phyloP scores from a whole-genome alignment of 73 alveolate genomes.

The Stentor roeselii region DNA sequence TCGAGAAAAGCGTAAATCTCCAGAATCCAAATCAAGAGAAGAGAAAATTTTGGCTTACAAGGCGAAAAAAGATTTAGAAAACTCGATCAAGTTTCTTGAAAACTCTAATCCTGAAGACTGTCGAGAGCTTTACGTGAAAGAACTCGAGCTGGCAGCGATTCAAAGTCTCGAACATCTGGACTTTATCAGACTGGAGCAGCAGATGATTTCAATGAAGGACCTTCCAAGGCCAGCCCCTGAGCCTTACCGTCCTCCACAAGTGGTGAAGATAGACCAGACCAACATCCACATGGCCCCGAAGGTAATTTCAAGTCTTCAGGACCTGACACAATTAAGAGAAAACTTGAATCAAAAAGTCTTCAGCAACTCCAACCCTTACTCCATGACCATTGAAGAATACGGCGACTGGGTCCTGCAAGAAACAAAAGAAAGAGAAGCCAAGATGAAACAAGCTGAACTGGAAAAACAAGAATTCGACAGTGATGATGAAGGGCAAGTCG shows the following conservation, averaged over 20 bases:
- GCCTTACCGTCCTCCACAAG: background rate
- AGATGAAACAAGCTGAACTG: background rate
- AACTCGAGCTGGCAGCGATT: background rate
- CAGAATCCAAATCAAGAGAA: constrained; percentile 1
- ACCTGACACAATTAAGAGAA: background rate
- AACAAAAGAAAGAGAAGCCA: constrained; percentile 12
- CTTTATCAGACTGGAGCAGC: background rate
- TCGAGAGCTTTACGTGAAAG: background rate
- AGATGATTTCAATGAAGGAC: background rate
- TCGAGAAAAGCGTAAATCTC: constrained; percentile 2
- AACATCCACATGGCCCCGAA: background rate
- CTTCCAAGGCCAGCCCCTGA: background rate
- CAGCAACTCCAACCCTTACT: background rate
- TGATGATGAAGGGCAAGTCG: background rate
- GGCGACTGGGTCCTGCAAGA: background rate
- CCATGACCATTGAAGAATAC: constrained; percentile 27
- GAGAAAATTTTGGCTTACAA: constrained; percentile 3
- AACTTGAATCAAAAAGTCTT: constrained; percentile 13
- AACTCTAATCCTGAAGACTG: background rate
- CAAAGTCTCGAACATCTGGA: background rate
- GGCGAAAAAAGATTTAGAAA: constrained; percentile 12
- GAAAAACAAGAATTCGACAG: constrained; percentile 22
- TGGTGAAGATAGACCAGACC: constrained; percentile 9
- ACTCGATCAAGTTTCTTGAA: background rate
- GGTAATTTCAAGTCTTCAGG: background rate